phyloP scores from a whole-genome alignment of 2,329 filamentous ascomycete species.

The Neofusicoccum kwambonambiense region DNA sequence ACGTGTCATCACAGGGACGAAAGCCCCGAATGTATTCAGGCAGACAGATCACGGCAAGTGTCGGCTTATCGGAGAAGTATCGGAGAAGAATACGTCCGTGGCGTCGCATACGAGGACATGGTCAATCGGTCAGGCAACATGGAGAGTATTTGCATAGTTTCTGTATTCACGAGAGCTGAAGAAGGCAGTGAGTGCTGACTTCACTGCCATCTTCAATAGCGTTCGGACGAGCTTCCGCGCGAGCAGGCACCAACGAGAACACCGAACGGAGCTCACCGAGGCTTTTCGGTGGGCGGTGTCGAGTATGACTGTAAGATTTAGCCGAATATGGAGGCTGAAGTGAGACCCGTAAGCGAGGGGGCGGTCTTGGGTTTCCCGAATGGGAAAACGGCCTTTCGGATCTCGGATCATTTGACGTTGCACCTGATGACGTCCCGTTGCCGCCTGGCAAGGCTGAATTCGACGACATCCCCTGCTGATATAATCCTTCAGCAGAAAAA shows the following conservation, averaged over 20 bases:
- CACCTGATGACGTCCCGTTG: neutral
- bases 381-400: neutral
- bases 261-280: neutral
- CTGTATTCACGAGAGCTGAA: too few species aligned
- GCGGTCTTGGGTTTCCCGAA: neutral
- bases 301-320: neutral
- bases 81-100: too few species aligned
- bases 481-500: neutral
- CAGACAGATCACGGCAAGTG: too few species aligned
- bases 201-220: too few species aligned
- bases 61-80: too few species aligned
- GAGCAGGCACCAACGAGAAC: neutral
- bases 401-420: neutral
- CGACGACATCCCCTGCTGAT: neutral
- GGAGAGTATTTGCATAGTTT: too few species aligned
- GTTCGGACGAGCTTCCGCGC: neutral
- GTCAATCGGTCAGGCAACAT: too few species aligned
- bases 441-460: neutral
- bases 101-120: too few species aligned
- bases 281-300: neutral
- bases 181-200: too few species aligned
- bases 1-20: too few species aligned
- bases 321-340: neutral
- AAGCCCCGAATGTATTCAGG: too few species aligned
- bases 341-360: neutral